A percentile compares a stretch with the other conserved stretches of the same genome.
These are phyloP conservation scores for Paramecium octaurelia DNA, from an alignment of 73 alveolate species.

Conservation along the genomic window DNA sequence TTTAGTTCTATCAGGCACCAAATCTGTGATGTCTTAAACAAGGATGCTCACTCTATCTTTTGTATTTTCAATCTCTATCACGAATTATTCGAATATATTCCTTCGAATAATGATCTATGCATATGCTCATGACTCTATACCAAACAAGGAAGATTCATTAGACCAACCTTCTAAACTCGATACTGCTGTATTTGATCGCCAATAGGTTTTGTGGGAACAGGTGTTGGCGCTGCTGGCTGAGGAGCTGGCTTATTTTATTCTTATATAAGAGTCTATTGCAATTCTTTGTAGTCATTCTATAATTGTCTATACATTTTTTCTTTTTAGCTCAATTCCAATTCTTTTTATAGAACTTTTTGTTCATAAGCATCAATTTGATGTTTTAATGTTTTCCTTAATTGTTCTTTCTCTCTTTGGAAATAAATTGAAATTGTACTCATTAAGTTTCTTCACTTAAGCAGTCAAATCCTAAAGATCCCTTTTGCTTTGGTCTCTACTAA, in stretches of 20 bases:
- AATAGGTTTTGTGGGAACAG: not conserved
- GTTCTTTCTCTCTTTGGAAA: constrained; percentile 42
- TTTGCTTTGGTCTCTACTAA: constrained; percentile 22
- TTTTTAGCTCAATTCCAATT: not conserved
- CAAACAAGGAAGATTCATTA: not conserved
- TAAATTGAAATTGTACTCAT: not conserved
- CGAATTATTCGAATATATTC: not conserved
- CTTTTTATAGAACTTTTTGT: not conserved
- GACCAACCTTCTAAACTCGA: not conserved
- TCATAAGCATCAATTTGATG: constrained; percentile 34
- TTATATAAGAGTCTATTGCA: not conserved
- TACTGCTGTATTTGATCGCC: not conserved
- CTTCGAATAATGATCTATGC: not conserved
- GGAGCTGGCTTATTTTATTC: not conserved
- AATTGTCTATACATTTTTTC: not conserved
- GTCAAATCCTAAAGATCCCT: constrained; percentile 16
- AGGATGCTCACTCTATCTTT: not conserved
- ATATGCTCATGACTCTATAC: not conserved
- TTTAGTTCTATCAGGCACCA: not conserved
- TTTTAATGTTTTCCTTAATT: not conserved
- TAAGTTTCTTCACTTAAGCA: not conserved
- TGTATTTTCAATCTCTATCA: constrained; percentile 11
- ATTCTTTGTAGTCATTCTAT: constrained; percentile 1
- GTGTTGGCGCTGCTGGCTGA: not conserved
- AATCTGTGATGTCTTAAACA: not conserved